phyloP scores from a whole-genome alignment of 805 yeast genomes.

The Candida parachauliodes region DNA sequence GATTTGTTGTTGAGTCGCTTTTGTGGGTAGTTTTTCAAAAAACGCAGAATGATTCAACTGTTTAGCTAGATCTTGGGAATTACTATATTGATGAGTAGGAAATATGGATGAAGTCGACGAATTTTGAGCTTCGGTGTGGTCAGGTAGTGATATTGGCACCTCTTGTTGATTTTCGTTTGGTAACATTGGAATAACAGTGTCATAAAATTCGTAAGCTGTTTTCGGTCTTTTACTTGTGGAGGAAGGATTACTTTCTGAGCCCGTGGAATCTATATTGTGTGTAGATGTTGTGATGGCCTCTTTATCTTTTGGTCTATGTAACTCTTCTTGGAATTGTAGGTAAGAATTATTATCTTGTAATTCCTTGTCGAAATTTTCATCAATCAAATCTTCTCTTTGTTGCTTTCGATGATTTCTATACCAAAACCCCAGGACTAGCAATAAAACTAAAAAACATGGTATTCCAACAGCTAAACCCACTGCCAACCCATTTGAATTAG shows the following conservation, averaged over 20 bases:
- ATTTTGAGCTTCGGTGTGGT: neutral
- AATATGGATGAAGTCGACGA: constrained; percentile 1
- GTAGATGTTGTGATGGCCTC: neutral
- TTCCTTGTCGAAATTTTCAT: constrained; percentile 30
- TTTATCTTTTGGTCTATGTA: constrained; percentile 21
- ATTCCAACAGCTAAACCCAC: constrained; percentile 43
- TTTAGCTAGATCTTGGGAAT: constrained; percentile 27
- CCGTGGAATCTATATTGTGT: constrained; percentile 7
- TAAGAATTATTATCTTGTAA: constrained; percentile 34
- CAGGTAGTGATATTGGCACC: neutral
- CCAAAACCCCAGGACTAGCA: constrained; percentile 23
- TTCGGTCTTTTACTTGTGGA: constrained; percentile 1
- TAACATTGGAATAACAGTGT: constrained; percentile 37
- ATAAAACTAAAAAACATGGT: constrained; percentile 30
- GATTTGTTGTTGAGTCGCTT: constrained; percentile 21
- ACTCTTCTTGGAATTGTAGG: constrained; percentile 33
- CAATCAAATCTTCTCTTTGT: constrained; percentile 27
- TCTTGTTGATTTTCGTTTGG: constrained; percentile 12
- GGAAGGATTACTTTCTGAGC: constrained; percentile 6
- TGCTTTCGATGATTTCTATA: constrained; percentile 28
- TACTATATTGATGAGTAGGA: neutral
- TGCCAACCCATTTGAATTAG: constrained; percentile 22
- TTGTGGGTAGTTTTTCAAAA: constrained; percentile 37
- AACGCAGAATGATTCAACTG: constrained; percentile 33
- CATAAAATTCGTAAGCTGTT: constrained; percentile 40